phyloP scores from a whole-genome alignment of 306 rosid genomes.

The Lathyrus oleraceus region DNA sequence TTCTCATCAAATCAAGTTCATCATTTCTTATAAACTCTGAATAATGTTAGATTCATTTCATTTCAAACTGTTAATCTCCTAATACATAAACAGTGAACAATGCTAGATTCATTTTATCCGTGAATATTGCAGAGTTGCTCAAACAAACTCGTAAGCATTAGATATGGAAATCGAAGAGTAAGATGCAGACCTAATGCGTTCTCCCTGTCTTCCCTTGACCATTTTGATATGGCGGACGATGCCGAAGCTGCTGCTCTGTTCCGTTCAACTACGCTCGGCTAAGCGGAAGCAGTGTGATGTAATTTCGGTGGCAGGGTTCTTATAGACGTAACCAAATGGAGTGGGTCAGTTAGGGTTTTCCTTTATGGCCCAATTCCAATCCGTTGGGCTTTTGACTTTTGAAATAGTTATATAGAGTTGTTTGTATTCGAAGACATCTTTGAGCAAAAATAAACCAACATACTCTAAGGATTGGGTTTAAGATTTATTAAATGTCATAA shows the following conservation, averaged over 20 bases:
- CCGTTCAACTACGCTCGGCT: neutral
- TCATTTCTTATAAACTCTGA: neutral
- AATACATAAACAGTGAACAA: too few relatives aligned
- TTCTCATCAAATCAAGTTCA: neutral
- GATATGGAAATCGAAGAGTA: neutral
- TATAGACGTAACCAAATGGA: constrained; percentile 2
- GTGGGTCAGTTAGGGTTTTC: constrained; percentile 30
- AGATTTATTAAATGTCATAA: too few relatives aligned
- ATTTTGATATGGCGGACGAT: constrained; percentile 36
- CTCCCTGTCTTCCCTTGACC: constrained; percentile 93
- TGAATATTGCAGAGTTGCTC: too few relatives aligned
- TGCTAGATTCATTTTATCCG: too few relatives aligned
- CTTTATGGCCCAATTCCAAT: constrained; percentile 9
- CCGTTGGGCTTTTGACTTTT: neutral
- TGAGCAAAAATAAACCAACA: too few relatives aligned
- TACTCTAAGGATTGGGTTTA: too few relatives aligned
- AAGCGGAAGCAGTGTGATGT: neutral
- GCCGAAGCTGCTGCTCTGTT: neutral
- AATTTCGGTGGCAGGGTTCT: neutral
- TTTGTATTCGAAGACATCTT: too few relatives aligned
- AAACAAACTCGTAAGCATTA: too few relatives aligned
- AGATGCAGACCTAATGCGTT: constrained; percentile 74
- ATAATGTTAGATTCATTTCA: too few relatives aligned
- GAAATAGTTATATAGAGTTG: too few relatives aligned
- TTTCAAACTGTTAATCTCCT: too few relatives aligned